Evolutionary conservation across 2,329 filamentous ascomycete genomes (phyloP).

Genomic region (Exserohilum turcica): DNA sequence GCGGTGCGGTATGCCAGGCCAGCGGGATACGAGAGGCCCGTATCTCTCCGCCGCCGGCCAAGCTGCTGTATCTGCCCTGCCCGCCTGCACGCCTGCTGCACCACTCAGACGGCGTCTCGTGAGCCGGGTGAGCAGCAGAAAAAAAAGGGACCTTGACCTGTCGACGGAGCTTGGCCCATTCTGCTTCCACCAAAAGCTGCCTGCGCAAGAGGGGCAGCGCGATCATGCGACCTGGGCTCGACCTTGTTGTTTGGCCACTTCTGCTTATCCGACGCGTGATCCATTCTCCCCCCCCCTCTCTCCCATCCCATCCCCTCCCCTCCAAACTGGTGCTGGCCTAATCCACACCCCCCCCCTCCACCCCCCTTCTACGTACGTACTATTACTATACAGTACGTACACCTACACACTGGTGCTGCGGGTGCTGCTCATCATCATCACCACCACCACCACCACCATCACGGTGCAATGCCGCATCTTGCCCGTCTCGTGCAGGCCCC

Average conservation of each 20-base stretch:
- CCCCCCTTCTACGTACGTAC: too few relatives aligned
- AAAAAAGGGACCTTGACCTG: conserved; percentile 1
- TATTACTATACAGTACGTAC: too few relatives aligned
- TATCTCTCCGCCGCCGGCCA: not conserved
- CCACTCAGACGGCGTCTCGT: conserved; percentile 27
- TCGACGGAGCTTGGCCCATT: conserved; percentile 24
- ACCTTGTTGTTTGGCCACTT: conserved; percentile 18
- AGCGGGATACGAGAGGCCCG: too few relatives aligned
- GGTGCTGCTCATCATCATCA: too few relatives aligned
- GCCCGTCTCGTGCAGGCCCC: too few relatives aligned
- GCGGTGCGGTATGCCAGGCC: too few relatives aligned
- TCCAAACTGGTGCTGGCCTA: not conserved
- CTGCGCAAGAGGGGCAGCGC: conserved; percentile 29
- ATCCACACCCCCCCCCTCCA: not conserved
- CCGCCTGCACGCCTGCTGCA: not conserved
- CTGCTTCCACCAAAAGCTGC: conserved; percentile 13
- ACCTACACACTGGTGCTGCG: too few relatives aligned
- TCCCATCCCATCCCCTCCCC: too few relatives aligned
- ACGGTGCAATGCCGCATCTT: too few relatives aligned
- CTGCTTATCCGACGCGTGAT: conserved; percentile 25
- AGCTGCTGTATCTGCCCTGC: not conserved
- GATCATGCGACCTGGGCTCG: conserved; percentile 36
- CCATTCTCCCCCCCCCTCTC: not conserved
- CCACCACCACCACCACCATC: too few relatives aligned
- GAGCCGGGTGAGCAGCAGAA: conserved; percentile 10